phyloP scores from a whole-genome alignment of 495 filamentous ascomycete genomes.

The Penicillium angulare region DNA sequence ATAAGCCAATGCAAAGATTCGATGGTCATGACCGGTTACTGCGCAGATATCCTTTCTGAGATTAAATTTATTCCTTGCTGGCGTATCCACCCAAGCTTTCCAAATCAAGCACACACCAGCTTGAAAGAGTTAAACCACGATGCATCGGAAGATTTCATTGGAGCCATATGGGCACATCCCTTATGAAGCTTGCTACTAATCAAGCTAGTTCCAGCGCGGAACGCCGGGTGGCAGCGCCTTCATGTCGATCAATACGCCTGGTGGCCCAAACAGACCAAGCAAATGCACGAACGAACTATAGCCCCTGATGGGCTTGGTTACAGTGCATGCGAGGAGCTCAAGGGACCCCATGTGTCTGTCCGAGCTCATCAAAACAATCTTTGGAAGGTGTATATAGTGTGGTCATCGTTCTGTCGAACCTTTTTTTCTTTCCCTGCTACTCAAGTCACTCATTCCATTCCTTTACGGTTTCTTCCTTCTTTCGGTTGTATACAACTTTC shows the following conservation, averaged over 20 bases:
- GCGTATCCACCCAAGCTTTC: neutral
- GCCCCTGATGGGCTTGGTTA: conserved; percentile 12
- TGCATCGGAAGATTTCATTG: conserved; percentile 10
- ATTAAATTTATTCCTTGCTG: conserved; percentile 15
- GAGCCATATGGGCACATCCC: conserved; percentile 17
- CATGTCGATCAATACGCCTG: conserved; percentile 14
- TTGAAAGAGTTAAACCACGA: neutral
- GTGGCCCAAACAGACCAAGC: conserved; percentile 1
- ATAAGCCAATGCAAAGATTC: neutral
- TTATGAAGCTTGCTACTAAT: neutral
- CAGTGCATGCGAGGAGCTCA: conserved; percentile 19
- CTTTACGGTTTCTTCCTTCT: conserved; percentile 24
- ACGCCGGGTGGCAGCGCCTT: conserved; percentile 1
- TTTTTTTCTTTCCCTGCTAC: neutral
- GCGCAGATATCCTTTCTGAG: too few relatives aligned
- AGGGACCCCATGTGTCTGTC: conserved; percentile 2
- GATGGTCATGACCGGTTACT: too few relatives aligned
- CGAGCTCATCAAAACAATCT: conserved; percentile 13
- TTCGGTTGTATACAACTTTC: conserved; percentile 5
- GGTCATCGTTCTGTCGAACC: neutral
- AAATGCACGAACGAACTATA: conserved; percentile 7
- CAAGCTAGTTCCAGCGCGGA: conserved; percentile 3
- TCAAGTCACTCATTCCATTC: conserved; percentile 24
- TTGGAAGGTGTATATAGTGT: conserved; percentile 25
- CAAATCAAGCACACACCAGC: conserved; percentile 1